A percentile compares a stretch with the other conserved stretches of the same genome.
Conservation (phyloP, 192 early-diverging fungal species). For the Chytriomyces confervae region DNA sequence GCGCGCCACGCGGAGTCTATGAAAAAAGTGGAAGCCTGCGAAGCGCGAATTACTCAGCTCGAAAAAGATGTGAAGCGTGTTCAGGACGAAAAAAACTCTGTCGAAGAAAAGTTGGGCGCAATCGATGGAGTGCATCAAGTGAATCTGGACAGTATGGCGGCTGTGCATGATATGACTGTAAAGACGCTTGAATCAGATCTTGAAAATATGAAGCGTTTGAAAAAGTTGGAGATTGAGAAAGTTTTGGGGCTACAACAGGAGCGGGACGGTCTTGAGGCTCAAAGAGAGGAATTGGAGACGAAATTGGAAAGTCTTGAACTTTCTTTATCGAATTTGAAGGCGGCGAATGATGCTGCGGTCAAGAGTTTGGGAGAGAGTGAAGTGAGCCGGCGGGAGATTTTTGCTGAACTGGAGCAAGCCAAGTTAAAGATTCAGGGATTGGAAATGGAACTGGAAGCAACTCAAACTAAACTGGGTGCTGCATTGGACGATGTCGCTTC, state of each 20-base stretch:
- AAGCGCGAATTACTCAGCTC: neutral
- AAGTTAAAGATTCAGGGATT: neutral
- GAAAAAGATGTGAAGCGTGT: neutral
- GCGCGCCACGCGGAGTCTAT: neutral
- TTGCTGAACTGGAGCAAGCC: conserved; percentile 21
- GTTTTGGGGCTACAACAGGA: conserved; percentile 15
- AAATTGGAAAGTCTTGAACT: conserved; percentile 24
- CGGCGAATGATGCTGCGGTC: conserved; percentile 13
- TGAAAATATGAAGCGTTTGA: conserved; percentile 21
- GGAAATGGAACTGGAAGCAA: neutral
- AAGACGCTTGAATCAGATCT: conserved; percentile 36
- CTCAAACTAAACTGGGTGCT: neutral
- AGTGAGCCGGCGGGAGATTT: conserved; percentile 1
- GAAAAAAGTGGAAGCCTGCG: neutral
- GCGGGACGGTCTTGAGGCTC: conserved; percentile 21
- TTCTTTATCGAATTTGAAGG: neutral
- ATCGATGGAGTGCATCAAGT: conserved; percentile 7
- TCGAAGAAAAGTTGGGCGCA: conserved; percentile 25
- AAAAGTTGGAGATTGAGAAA: conserved; percentile 24
- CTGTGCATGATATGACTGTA: conserved; percentile 31
- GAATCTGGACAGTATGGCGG: conserved; percentile 28
- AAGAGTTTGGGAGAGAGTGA: conserved; percentile 10
- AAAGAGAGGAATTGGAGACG: conserved; percentile 27
- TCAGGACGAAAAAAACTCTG: neutral
- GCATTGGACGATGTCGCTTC: neutral